Evolutionary conservation across 2,329 filamentous ascomycete genomes (phyloP), one percentile per base, ranked within the genome.

Genomic region (Cyclaneusma minus): DNA sequence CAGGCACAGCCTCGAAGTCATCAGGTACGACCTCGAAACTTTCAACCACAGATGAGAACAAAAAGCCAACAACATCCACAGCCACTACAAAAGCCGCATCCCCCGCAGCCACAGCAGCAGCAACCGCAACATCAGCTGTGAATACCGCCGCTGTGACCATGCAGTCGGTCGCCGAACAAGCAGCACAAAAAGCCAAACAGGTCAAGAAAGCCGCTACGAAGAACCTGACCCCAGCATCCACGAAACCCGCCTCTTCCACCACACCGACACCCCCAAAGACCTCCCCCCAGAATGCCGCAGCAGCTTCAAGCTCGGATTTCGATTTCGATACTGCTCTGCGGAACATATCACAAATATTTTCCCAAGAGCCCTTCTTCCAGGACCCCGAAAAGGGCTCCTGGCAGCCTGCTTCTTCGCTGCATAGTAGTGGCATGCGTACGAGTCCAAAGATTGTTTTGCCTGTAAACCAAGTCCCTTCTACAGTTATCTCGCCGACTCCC

Each of bases 171-270:
- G 69, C 68, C 21, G 63, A 80, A 40, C 75, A 83, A 45, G 71
- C 65, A 25, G 71, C 70, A 1, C 53, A 62, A 39, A 74, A 67
- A 48, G 70, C 70, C 25, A 74, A 74, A 51, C 58, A 71, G 38
- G 52, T 62, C 37, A 60, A 60, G 29, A 55, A 70, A n/a, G n/a
- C n/a, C n/a, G n/a, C n/a, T n/a, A n/a, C n/a, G 34, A 57, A 66
- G 35, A 54, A 47, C 39, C 45, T 70, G 33, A 68, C 35, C 62
- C 62, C 26, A 62, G 62, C 37, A 50, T 49, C 12, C 39, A 39
- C 10, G 37, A 38, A 19, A 17, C 25, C 12, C 23, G 8, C 18
- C 8, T 8, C 18, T 8, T 8, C 8, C n/a, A n/a, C 8, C 8
- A 20, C 8, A n/a, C 8, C 8, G 18, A n/a, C n/a, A n/a, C n/a